Percentiles rank a stretch among this genome's conserved stretches.
Conservation (phyloP, 1,284 basidiomycete genomes). For the Vanrija humicola region DNA sequence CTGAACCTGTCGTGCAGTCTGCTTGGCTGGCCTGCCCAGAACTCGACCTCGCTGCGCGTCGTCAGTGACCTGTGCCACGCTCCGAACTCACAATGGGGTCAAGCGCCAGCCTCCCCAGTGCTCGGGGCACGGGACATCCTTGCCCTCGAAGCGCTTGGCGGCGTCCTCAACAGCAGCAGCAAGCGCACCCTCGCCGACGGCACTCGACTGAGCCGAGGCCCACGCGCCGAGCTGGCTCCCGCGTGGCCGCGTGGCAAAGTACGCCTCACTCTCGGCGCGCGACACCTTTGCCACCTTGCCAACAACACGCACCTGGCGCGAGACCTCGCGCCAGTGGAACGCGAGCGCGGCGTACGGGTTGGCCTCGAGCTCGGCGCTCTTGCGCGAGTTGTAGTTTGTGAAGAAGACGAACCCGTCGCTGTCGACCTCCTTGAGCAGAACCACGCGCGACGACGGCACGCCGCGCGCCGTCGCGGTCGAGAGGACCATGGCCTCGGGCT, state of each 20-base stretch:
- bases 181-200: slow-evolving; percentile 69
- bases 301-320: slow-evolving; percentile 76
- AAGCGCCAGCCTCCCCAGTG: slow-evolving; percentile 98
- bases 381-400: slow-evolving; percentile 93
- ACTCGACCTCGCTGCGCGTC: slow-evolving; percentile 66
- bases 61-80: slow-evolving; percentile 1
- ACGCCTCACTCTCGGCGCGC: slow-evolving; percentile 69
- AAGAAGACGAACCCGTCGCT: slow-evolving; percentile 86
- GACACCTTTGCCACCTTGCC: slow-evolving; percentile 76
- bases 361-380: slow-evolving; percentile 70
- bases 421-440: slow-evolving; percentile 88
- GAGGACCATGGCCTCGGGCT: slow-evolving; percentile 84
- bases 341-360: slow-evolving; percentile 78
- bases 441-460: slow-evolving; percentile 80
- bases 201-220: slow-evolving; percentile 81
- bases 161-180: slow-evolving; percentile 60
- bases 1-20: slow-evolving; percentile 83
- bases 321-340: slow-evolving; percentile 88
- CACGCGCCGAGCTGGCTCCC: slow-evolving; percentile 86
- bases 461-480: slow-evolving; percentile 69
- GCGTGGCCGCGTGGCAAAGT: slow-evolving; percentile 77
- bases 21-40: slow-evolving; percentile 88
- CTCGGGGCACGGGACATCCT: slow-evolving; percentile 70
- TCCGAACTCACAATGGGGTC: slow-evolving; percentile 68
- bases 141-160: slow-evolving; percentile 58